Percentiles rank a stretch among this genome's conserved stretches.
Evolutionary conservation across 1,139 yeast species (phyloP).

Genomic region (Lodderomyces oxycetoniae): DNA sequence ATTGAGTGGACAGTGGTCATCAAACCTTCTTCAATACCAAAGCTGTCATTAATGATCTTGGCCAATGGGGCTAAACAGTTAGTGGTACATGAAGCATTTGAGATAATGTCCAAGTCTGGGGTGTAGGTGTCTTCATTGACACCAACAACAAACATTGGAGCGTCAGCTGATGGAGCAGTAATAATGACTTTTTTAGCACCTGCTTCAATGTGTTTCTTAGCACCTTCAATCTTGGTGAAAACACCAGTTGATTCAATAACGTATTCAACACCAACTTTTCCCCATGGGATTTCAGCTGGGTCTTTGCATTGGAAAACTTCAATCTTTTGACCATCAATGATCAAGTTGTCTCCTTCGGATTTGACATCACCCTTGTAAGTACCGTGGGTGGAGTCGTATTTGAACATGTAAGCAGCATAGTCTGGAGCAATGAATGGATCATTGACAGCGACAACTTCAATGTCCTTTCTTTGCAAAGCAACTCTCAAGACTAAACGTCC

Average conservation of each 20-base stretch:
- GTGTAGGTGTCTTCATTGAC: conserved; percentile 74
- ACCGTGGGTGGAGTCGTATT: conserved; percentile 86
- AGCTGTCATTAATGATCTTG: conserved; percentile 73
- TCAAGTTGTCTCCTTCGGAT: conserved; percentile 50
- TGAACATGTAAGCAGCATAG: conserved; percentile 84
- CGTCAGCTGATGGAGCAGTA: conserved; percentile 84
- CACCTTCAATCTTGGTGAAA: conserved; percentile 74
- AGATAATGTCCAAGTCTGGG: conserved; percentile 64
- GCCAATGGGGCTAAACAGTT: conserved; percentile 89
- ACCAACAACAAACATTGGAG: conserved; percentile 87
- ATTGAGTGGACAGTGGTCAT: conserved; percentile 91
- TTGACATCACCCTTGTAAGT: conserved; percentile 64
- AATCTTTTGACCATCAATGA: conserved; percentile 67
- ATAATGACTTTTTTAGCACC: conserved; percentile 89
- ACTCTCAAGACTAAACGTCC: conserved; percentile 84
- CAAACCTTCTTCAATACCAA: conserved; percentile 81
- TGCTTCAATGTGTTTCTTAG: conserved; percentile 73
- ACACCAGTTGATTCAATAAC: conserved; percentile 89
- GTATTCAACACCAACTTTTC: conserved; percentile 67
- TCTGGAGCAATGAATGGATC: conserved; percentile 82
- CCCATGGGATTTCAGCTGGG: conserved; percentile 83
- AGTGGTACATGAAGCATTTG: conserved; percentile 89
- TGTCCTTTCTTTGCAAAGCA: conserved; percentile 66
- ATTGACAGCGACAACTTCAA: conserved; percentile 74
- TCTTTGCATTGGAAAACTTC: conserved; percentile 71